Conservation (phyloP, 116 monocot genomes). For the Posidonia oceanica region DNA sequence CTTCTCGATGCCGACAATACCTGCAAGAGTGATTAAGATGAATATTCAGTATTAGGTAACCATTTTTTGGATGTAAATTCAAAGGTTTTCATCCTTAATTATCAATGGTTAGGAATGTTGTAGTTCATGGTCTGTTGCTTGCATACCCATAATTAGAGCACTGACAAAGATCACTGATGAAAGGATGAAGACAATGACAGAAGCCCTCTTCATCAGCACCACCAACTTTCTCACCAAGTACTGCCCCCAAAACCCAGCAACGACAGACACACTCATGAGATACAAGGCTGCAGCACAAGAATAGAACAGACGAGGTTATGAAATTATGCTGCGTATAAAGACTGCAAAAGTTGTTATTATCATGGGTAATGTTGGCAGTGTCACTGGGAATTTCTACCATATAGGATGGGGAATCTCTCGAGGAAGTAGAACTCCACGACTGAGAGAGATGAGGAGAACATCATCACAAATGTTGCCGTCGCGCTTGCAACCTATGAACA, state of each 20-base stretch:
- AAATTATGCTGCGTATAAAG: not conserved
- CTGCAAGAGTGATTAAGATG: slow-evolving; percentile 16
- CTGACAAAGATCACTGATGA: slow-evolving; percentile 87
- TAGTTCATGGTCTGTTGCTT: too few species aligned
- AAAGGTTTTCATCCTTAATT: not conserved
- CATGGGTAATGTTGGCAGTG: not conserved
- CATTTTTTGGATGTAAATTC: not conserved
- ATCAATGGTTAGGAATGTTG: not conserved
- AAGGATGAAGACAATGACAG: slow-evolving; percentile 92
- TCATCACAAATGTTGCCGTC: slow-evolving; percentile 97
- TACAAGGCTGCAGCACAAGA: slow-evolving; percentile 51
- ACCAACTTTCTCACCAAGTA: slow-evolving; percentile 79
- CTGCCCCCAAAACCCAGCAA: slow-evolving; percentile 97
- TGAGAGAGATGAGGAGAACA: slow-evolving; percentile 95
- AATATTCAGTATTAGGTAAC: not conserved
- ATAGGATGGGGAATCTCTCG: slow-evolving; percentile 81
- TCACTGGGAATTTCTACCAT: slow-evolving; percentile 29
- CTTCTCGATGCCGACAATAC: slow-evolving; percentile 56
- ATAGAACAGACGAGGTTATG: not conserved
- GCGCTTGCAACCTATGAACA: slow-evolving; percentile 85
- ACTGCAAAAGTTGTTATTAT: not conserved
- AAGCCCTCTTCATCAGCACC: slow-evolving; percentile 57
- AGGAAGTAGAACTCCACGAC: slow-evolving; percentile 98
- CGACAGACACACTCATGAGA: slow-evolving; percentile 52
- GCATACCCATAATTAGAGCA: slow-evolving; percentile 87